Percentiles rank a stretch among this genome's conserved stretches.
Conservation (phyloP, 441 rosid genomes). For the Arabidopsis lyrata region DNA sequence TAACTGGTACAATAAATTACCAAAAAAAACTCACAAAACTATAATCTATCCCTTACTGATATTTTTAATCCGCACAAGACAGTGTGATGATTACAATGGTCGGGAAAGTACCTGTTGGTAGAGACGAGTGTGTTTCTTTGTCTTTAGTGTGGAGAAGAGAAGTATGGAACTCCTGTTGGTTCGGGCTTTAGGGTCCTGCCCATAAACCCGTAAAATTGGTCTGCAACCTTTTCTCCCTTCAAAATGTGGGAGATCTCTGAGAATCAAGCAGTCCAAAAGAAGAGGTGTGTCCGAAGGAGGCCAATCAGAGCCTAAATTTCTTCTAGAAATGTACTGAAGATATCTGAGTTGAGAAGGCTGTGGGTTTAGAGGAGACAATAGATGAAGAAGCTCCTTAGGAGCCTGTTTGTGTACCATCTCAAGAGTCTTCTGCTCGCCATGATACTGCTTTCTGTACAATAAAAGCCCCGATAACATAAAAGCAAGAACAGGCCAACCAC, state of each 20-base stretch:
- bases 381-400: slow-evolving; percentile 83
- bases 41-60: slow-evolving; percentile 1
- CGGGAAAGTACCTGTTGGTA: slow-evolving; percentile 63
- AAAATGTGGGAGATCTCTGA: slow-evolving; percentile 75
- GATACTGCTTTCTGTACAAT: slow-evolving; percentile 80
- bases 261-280: slow-evolving; percentile 80
- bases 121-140: slow-evolving; percentile 64
- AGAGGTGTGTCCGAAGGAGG: slow-evolving; percentile 92
- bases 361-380: slow-evolving; percentile 79
- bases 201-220: slow-evolving; percentile 84
- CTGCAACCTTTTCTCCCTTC: slow-evolving; percentile 81
- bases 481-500: slow-evolving; percentile 97
- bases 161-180: slow-evolving; percentile 84
- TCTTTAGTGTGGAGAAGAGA: slow-evolving; percentile 72
- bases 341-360: slow-evolving; percentile 96
- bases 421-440: slow-evolving; percentile 93
- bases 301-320: slow-evolving; percentile 88
- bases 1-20: background rate
- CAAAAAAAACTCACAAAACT: slow-evolving; percentile 10
- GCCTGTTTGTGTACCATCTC: slow-evolving; percentile 98
- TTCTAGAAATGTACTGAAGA: slow-evolving; percentile 93
- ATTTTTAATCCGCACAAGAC: background rate
- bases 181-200: slow-evolving; percentile 77
- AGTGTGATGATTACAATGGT: slow-evolving; percentile 31
- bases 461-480: slow-evolving; percentile 94